A percentile compares a stretch with the other conserved stretches of the same genome.
These are phyloP conservation scores for Penicillium dipodomyicola DNA, from an alignment of 495 filamentous ascomycete genomes.

Conservation along the genomic window DNA sequence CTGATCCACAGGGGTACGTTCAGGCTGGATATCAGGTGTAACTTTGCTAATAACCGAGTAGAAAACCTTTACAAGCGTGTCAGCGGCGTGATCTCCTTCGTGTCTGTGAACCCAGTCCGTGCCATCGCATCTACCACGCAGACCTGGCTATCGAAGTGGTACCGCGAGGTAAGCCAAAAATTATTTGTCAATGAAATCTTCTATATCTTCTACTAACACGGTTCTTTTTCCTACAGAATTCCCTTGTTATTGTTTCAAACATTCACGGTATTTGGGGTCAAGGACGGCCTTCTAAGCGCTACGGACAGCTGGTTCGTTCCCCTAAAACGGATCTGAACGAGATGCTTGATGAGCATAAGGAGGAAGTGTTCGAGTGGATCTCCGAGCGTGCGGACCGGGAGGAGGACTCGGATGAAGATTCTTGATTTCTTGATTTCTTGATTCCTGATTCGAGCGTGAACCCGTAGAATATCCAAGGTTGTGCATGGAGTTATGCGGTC, in stretches of 20 bases:
- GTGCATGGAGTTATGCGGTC: slow-evolving; percentile 10
- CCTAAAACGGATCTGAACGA: slow-evolving; percentile 52
- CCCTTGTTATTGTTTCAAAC: slow-evolving; percentile 67
- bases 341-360: slow-evolving; percentile 61
- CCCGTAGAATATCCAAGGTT: not conserved
- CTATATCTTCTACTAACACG: not conserved
- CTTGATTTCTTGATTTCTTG: not conserved
- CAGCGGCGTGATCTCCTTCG: slow-evolving; percentile 56
- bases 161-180: slow-evolving; percentile 49
- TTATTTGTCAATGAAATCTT: not conserved
- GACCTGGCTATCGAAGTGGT: slow-evolving; percentile 65
- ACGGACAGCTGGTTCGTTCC: slow-evolving; percentile 60
- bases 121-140: slow-evolving; percentile 65
- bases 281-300: slow-evolving; percentile 65
- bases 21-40: not conserved
- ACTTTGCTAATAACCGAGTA: slow-evolving; percentile 24
- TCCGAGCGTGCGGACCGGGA: slow-evolving; percentile 37
- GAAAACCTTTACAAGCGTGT: slow-evolving; percentile 51
- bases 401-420: slow-evolving; percentile 19
- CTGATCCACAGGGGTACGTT: slow-evolving; percentile 62
- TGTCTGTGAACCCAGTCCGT: slow-evolving; percentile 48
- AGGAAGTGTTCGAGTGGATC: slow-evolving; percentile 57
- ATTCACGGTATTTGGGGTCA: slow-evolving; percentile 70
- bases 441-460: not conserved
- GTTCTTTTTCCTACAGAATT: slow-evolving; percentile 43